These are phyloP conservation scores for Phyllosticta capitalensis DNA, from an alignment of 2,329 filamentous ascomycete species.

Conservation along the genomic window DNA sequence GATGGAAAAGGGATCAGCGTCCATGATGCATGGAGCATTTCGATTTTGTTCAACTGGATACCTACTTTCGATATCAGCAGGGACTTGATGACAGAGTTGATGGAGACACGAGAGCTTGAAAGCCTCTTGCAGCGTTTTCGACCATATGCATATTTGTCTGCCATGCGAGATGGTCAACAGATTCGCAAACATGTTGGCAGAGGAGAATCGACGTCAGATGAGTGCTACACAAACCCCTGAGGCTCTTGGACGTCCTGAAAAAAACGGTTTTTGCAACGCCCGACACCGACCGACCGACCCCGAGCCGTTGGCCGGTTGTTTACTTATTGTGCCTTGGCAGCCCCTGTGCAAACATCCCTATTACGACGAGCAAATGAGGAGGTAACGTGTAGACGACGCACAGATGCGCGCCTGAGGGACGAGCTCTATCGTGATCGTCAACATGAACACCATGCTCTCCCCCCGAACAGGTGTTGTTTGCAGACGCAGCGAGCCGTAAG, in stretches of 20 bases:
- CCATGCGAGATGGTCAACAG: too few species aligned
- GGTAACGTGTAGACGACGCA: not conserved
- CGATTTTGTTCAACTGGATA: not conserved
- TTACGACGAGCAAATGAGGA: not conserved
- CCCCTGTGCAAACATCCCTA: not conserved
- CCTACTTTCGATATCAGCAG: not conserved
- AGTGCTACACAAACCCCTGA: not conserved
- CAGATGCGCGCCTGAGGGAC: not conserved
- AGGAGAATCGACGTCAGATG: not conserved
- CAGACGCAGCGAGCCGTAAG: not conserved
- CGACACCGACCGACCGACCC: not conserved
- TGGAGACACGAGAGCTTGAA: too few species aligned
- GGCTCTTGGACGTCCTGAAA: not conserved
- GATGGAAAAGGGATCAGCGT: not conserved
- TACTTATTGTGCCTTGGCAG: not conserved
- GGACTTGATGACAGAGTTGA: not conserved
- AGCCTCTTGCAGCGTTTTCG: too few species aligned
- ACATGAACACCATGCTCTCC: not conserved
- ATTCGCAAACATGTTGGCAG: too few species aligned
- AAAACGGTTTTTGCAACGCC: not conserved
- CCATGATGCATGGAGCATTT: not conserved
- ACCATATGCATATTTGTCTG: too few species aligned
- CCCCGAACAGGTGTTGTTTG: not conserved
- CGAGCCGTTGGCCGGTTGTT: not conserved
- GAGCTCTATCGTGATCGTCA: not conserved